phyloP scores from a whole-genome alignment of 768 basidiomycete species.

The Rhodotorula taiwanensis region DNA sequence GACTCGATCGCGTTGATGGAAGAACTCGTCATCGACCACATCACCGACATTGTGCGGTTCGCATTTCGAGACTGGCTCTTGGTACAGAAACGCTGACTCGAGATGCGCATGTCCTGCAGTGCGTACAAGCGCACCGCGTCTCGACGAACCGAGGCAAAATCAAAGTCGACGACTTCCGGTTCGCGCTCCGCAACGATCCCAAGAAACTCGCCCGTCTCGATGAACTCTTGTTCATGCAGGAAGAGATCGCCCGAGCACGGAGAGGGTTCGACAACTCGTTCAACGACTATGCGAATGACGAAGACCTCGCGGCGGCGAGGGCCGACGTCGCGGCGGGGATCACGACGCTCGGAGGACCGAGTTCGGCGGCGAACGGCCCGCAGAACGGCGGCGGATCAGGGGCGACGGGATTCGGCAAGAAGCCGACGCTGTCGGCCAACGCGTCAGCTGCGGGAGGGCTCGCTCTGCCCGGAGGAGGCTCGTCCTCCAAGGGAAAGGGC shows the following conservation, averaged over 20 bases:
- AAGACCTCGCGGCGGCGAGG: conserved; percentile 9
- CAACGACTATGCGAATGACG: conserved; percentile 21
- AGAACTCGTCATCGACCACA: conserved; percentile 83
- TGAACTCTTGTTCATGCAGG: conserved; percentile 85
- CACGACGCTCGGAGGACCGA: not conserved
- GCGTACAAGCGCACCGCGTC: conserved; percentile 33
- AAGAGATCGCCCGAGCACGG: conserved; percentile 78
- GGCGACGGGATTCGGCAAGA: no score
- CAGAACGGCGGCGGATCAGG: not conserved
- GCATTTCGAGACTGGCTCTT: no score
- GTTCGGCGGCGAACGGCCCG: not conserved
- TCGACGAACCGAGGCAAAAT: conserved; percentile 36
- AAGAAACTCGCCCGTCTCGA: conserved; percentile 90
- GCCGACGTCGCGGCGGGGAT: not conserved
- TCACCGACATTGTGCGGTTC: conserved; percentile 72
- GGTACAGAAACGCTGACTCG: not conserved
- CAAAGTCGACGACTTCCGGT: conserved; percentile 73
- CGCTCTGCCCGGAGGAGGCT: not conserved
- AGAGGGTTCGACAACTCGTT: conserved; percentile 28
- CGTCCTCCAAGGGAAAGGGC: conserved; percentile 4
- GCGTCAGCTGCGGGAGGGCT: not conserved
- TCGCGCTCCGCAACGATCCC: conserved; percentile 71
- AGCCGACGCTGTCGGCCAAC: not conserved
- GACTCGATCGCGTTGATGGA: conserved; percentile 90
- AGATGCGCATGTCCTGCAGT: conserved; percentile 11